phyloP scores from a whole-genome alignment of 495 filamentous ascomycete species.

The Neurospora sublineolata region DNA sequence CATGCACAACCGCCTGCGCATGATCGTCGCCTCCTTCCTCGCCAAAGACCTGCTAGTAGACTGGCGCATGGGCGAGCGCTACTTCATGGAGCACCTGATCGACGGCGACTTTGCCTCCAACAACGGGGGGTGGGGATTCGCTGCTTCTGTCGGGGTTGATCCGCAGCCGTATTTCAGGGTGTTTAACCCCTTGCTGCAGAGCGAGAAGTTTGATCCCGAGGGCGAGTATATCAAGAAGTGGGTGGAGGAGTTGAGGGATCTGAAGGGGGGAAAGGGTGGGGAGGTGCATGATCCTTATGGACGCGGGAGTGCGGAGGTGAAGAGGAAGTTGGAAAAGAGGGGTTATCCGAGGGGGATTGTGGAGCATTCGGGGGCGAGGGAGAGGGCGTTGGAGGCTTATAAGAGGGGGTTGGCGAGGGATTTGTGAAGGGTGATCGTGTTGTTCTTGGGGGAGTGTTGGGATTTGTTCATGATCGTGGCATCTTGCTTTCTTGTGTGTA shows the following conservation, averaged over 20 bases:
- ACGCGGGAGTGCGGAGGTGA: conserved; percentile 43
- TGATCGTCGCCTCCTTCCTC: conserved; percentile 81
- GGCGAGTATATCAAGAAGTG: conserved; percentile 63
- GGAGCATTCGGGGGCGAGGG: conserved; percentile 56
- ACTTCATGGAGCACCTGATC: conserved; percentile 80
- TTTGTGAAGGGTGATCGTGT: neutral
- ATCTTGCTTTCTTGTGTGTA: neutral
- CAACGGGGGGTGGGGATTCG: conserved; percentile 87
- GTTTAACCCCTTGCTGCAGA: conserved; percentile 80
- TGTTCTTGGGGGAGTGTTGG: neutral
- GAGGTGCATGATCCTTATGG: conserved; percentile 65
- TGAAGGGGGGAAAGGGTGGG: conserved; percentile 35
- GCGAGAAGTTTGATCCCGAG: conserved; percentile 66
- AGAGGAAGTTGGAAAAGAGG: conserved; percentile 46
- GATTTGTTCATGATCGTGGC: neutral
- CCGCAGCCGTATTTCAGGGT: conserved; percentile 88
- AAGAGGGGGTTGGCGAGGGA: conserved; percentile 37
- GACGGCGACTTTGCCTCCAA: conserved; percentile 92
- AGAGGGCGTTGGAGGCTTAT: conserved; percentile 57
- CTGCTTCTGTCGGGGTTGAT: conserved; percentile 69
- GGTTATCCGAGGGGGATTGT: conserved; percentile 71
- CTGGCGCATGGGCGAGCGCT: conserved; percentile 81
- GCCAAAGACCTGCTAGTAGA: conserved; percentile 79
- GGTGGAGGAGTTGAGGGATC: conserved; percentile 54
- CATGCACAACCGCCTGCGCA: conserved; percentile 86